Percentiles rank a stretch among this genome's conserved stretches.
These are phyloP conservation scores for Salvia rosmarinus DNA, from an alignment of 257 asterid genomes.

Conservation along the genomic window DNA sequence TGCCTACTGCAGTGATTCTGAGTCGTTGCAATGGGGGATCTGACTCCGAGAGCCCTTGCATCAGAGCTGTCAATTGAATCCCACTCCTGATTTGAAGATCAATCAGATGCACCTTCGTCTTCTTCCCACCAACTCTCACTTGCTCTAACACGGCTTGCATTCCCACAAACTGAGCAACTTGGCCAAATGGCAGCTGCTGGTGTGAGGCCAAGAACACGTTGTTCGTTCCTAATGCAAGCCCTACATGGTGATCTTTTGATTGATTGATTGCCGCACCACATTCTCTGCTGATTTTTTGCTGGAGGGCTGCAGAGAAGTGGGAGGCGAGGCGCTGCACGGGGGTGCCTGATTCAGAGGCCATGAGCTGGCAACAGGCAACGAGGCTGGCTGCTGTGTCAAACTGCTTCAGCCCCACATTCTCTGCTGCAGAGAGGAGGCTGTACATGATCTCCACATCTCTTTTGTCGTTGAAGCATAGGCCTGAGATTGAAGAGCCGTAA, in stretches of 20 bases:
- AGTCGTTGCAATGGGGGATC: conserved; percentile 41
- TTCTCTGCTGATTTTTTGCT: conserved; percentile 45
- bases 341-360: conserved; percentile 49
- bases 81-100: conserved; percentile 78
- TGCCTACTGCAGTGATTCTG: conserved; percentile 57
- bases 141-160: conserved; percentile 56
- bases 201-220: conserved; percentile 52
- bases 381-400: conserved; percentile 46
- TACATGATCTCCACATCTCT: conserved; percentile 56
- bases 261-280: conserved; percentile 25
- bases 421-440: conserved; percentile 58
- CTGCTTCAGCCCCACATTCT: conserved; percentile 42
- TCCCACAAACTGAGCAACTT: conserved; percentile 60
- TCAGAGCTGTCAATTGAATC: conserved; percentile 60
- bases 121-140: conserved; percentile 36
- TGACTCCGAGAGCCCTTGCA: conserved; percentile 60
- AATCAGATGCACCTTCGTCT: conserved; percentile 62
- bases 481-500: conserved; percentile 50
- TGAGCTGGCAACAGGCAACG: conserved; percentile 45
- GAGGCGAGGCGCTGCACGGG: conserved; percentile 61
- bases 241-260: conserved; percentile 11
- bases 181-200: conserved; percentile 60
- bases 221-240: conserved; percentile 47
- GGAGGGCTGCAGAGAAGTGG: conserved; percentile 57
- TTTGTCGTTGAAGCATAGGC: conserved; percentile 51